Evolutionary conservation across 164 flowering plant genomes (phyloP).

Genomic region (grape (Vitis vinifera)): ASM3070453v1 NC_081822.1:31040501-31041000

Average conservation of each 20-base stretch:
- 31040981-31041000: constrained; percentile 31
- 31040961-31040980: constrained; percentile 39
- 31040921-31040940: constrained; percentile 46
- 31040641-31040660: constrained; percentile 41
- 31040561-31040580: constrained; percentile 43
- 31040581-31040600: constrained; percentile 55
- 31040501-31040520: not conserved
- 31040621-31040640: constrained; percentile 52
- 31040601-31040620: constrained; percentile 67
- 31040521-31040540: constrained; percentile 34
- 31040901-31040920: constrained; percentile 45
- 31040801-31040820: constrained; percentile 39
- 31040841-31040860: constrained; percentile 49
- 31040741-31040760: constrained; percentile 55
- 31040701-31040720: constrained; percentile 43
- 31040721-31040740: constrained; percentile 40
- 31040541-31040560: constrained; percentile 44
- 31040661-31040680: constrained; percentile 51
- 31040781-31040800: constrained; percentile 64
- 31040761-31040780: constrained; percentile 57
- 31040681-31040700: constrained; percentile 60
- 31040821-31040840: constrained; percentile 28
- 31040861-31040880: constrained; percentile 65
- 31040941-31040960: constrained; percentile 28
- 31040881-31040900: constrained; percentile 61